phyloP scores from a whole-genome alignment of 345 rosid species.

The Acer saccharum region DNA sequence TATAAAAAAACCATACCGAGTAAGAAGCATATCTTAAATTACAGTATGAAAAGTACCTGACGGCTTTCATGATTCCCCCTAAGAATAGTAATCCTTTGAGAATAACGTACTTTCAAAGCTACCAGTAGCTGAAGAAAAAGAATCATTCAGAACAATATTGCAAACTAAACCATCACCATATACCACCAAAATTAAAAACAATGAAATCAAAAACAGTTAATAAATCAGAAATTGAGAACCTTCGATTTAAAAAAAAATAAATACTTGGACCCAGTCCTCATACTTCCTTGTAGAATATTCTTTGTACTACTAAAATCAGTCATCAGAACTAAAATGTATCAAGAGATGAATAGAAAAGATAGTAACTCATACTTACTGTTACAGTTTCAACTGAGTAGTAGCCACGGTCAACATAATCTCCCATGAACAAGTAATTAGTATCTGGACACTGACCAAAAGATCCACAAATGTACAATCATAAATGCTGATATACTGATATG shows the following conservation, averaged over 20 bases:
- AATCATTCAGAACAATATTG: constrained; percentile 10
- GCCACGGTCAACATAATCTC: constrained; percentile 97
- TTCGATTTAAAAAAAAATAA: background rate
- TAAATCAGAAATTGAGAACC: background rate
- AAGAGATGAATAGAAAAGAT: background rate
- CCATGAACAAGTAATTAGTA: constrained; percentile 94
- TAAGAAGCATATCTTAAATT: background rate
- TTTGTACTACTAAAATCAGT: background rate
- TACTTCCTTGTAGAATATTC: background rate
- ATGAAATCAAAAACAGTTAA: background rate
- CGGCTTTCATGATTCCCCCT: constrained; percentile 99
- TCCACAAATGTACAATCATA: constrained; percentile 1
- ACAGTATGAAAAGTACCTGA: constrained; percentile 60
- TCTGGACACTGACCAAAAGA: constrained; percentile 76
- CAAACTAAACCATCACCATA: background rate
- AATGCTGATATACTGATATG: background rate
- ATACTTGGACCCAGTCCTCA: background rate
- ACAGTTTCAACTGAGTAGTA: constrained; percentile 98
- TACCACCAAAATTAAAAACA: background rate
- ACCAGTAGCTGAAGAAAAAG: constrained; percentile 64
- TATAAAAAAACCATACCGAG: background rate
- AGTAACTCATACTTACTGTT: constrained; percentile 51
- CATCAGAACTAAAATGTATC: background rate
- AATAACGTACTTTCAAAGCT: constrained; percentile 83
- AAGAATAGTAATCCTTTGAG: constrained; percentile 89